phyloP scores from a whole-genome alignment of 495 filamentous ascomycete genomes.

The Amorphotheca resinae region DNA sequence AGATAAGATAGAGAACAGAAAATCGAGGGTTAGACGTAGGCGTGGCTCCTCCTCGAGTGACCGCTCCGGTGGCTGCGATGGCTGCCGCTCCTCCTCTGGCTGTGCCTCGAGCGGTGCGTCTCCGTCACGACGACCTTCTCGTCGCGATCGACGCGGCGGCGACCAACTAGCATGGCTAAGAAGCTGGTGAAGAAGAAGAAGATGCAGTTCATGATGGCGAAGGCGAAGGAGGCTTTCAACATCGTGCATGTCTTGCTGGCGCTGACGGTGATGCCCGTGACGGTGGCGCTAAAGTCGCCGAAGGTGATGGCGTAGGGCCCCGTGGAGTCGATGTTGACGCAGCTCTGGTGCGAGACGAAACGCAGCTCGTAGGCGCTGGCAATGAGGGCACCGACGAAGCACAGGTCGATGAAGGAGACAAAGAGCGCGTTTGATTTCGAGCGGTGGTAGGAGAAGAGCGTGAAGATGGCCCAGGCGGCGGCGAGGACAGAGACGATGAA shows the following conservation, averaged over 20 bases:
- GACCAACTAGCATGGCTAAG: conserved; percentile 46
- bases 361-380: conserved; percentile 66
- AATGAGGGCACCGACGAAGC: conserved; percentile 74
- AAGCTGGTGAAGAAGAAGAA: conserved; percentile 68
- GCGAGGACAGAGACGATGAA: conserved; percentile 83
- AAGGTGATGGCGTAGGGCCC: conserved; percentile 41
- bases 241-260: conserved; percentile 71
- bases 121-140: conserved; percentile 30
- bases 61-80: conserved; percentile 25
- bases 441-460: conserved; percentile 67
- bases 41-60: conserved; percentile 22
- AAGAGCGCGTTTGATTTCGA: conserved; percentile 59
- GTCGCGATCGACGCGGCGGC: conserved; percentile 23
- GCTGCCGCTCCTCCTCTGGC: conserved; percentile 32
- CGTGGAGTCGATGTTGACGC: conserved; percentile 37
- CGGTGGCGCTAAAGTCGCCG: conserved; percentile 37
- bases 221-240: conserved; percentile 76
- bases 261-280: conserved; percentile 33
- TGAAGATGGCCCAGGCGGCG: conserved; percentile 67
- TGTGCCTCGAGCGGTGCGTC: conserved; percentile 30
- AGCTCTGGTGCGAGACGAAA: conserved; percentile 53
- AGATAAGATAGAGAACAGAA: too few relatives aligned
- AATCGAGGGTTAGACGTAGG: conserved; percentile 28
- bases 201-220: conserved; percentile 77
- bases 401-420: conserved; percentile 65